Base-by-base conservation (phyloP, 2,329 filamentous ascomycete species). In the Aspergillus hortae region DNA sequence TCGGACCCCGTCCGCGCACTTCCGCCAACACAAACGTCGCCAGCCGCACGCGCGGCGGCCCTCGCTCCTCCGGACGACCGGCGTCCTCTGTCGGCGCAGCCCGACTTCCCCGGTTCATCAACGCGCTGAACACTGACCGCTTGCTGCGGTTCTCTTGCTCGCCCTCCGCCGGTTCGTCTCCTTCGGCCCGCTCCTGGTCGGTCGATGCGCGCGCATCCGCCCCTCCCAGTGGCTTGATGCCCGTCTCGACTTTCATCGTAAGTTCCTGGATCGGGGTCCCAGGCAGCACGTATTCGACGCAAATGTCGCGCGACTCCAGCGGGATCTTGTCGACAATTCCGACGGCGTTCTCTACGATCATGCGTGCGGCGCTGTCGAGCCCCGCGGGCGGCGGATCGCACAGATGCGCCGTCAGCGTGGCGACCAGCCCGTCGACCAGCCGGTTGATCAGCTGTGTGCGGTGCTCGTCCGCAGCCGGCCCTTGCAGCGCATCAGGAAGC, bases 271-370 rank as follows among this genome's bases (percentile, higher is more conserved):
- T 78, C 40, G 79, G 70, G 42, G 88, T 82, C 41, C 89, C 89
- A 0, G 94, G 92, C 52, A 87, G 75, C 48, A 92, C 91, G 67
- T 96, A 96, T 56, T 87, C 84, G 55, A 99, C 87, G 41, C 85
- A 85, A 14, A 99, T 89, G 65, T 97, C 94, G 57, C 94, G 84
- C 61, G 90, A 94, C 72, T 99, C 94, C 36, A 95, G 75, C 0
- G 94, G 92, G 43, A 97, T 75, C 67, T 96, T 95, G 53, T 87
- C 83, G 0, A 89, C 85, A 57, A 99, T 91, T 55, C 86, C 87
- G 27, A 97, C 82, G 0, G 92, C 90, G 46, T 97, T 80, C 72
- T 96, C 92, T 49, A 96, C 82, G 68, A 99, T 97, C 85, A 94
- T 95, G 49, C 87, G 86, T 2, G 92, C 88, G 56, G 90, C 91